Conservation (phyloP, 805 yeast species). For the Jamesozyma spencerorum region DNA sequence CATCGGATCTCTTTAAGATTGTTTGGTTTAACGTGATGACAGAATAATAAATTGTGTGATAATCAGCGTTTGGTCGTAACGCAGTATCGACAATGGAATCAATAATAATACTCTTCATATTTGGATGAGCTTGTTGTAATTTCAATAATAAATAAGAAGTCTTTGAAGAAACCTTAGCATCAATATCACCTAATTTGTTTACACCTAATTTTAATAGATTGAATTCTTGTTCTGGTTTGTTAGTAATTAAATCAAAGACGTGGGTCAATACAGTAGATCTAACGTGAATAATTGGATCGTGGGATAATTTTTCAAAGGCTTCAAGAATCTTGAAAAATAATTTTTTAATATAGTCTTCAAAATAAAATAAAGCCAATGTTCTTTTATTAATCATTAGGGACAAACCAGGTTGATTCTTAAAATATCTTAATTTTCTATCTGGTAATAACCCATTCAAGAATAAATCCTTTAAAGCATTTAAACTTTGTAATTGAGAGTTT, state of each 20-base stretch:
- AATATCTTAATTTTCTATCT: constrained; percentile 69
- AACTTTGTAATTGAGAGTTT: constrained; percentile 84
- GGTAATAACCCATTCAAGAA: constrained; percentile 76
- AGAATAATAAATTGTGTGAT: constrained; percentile 83
- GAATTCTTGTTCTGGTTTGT: constrained; percentile 95
- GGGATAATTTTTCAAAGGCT: constrained; percentile 69
- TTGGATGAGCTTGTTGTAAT: constrained; percentile 86
- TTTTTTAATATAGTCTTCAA: constrained; percentile 81
- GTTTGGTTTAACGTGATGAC: constrained; percentile 88
- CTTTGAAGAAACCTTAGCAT: constrained; percentile 82
- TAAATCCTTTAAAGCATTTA: constrained; percentile 84
- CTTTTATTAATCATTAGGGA: constrained; percentile 38
- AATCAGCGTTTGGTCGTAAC: constrained; percentile 66
- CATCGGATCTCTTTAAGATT: constrained; percentile 69
- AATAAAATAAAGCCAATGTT: constrained; percentile 65
- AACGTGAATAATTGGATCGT: constrained; percentile 84
- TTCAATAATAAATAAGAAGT: constrained; percentile 73
- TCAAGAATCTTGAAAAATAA: constrained; percentile 68
- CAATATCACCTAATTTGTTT: constrained; percentile 88
- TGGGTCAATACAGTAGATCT: constrained; percentile 68
- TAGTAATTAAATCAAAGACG: constrained; percentile 67
- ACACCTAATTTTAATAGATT: constrained; percentile 82
- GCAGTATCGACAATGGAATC: constrained; percentile 75
- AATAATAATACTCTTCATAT: constrained; percentile 77
- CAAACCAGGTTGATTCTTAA: constrained; percentile 63